Evolutionary conservation across 768 basidiomycete genomes (phyloP), one percentile per base, ranked within the genome.

Genomic region (Suillus paluster): DNA sequence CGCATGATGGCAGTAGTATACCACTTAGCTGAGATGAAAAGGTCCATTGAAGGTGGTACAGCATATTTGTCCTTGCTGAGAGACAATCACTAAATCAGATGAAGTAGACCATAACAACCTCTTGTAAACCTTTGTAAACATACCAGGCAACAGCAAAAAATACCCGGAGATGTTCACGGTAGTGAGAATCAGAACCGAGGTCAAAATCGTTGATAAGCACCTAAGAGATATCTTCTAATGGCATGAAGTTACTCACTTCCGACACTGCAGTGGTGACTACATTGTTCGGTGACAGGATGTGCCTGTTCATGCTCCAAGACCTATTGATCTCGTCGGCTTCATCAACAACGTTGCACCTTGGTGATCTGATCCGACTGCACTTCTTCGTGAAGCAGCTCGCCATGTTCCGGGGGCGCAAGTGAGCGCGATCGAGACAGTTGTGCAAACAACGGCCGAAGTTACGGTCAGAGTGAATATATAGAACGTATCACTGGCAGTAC

Each of bases 281-380:
- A 71, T 99, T 99, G 67, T 97, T 95, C 55, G 88, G 88, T 1
- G 95, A 95, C 9, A 96, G 94, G 60, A 98, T 95, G 15, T 98
- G 81, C 58, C 95, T 83, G 75, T 99, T 97, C 89, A 97, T 94
- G 68, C 88, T 93, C 61, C 94, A 87, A 77, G 96, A n/a, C n/a
- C n/a, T 85, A 69, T 95, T 92, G 38, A 98, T 85, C 71, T 96
- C 94, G 23, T 87, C 82, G 49, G 86, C 67, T 88, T 87, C 54
- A 96, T 73, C 12, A 95, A 79, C n/a, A n/a, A n/a, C n/a, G n/a
- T n/a, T n/a, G n/a, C n/a, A n/a, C 91, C 71, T 93, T 89, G 27
- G 79, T 78, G 66, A 81, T 90, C 63, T 88, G 84, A 60, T 90
- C 86, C 21, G 79, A 83, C 49, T 82, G 84, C 23, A 85, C 80